Evolutionary conservation across 2,329 filamentous ascomycete genomes (phyloP), one percentile per base, ranked within the genome.

Genomic region (Herpotrichia juniperi): DNA sequence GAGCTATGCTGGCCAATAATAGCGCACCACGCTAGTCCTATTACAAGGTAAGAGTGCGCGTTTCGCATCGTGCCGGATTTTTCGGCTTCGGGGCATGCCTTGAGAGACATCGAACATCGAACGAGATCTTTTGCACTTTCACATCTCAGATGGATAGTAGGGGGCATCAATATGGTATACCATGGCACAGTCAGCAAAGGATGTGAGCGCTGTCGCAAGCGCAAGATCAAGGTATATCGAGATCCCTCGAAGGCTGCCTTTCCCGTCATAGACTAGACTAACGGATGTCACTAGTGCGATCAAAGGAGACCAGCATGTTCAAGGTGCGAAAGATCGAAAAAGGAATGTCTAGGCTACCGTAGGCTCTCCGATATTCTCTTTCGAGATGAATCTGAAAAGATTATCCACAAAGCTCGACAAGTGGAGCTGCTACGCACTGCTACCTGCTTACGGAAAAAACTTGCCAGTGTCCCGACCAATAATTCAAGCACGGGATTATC

Each of bases 181-280:
- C 39, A 52, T 21, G 53, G 53, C 12, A 22, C 24, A 2, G 8
- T 49, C 10, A 56, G 53, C 45, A 52, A 61, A 54, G 64, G 66
- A 25, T 67, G 66, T 34, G 53, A 68, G 42, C 58, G 60, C 19
- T 67, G 64, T 48, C 66, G 63, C 17, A 51, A 56, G 42, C 63
- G 61, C 9, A 68, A 67, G 35, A 48, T 69, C 44, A 64, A 63
- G 59, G 63, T 44, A 61, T 26, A 51, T 49, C 12, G 4, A 17
- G 26, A 5, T 28, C 40, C 8, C 31, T 34, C 9, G 31, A 7
- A 34, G 9, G 14, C 31, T 5, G 31, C 4, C 14, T 34, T n/a
- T n/a, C 12, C 31, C 12, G 34, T 37, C n/a, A 25, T 26, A 25
- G 19, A 11, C 3, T 22, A 7, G 8, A 14, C 24, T 51, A 25